phyloP scores from a whole-genome alignment of 495 filamentous ascomycete species.

The Penicillium manginii region DNA sequence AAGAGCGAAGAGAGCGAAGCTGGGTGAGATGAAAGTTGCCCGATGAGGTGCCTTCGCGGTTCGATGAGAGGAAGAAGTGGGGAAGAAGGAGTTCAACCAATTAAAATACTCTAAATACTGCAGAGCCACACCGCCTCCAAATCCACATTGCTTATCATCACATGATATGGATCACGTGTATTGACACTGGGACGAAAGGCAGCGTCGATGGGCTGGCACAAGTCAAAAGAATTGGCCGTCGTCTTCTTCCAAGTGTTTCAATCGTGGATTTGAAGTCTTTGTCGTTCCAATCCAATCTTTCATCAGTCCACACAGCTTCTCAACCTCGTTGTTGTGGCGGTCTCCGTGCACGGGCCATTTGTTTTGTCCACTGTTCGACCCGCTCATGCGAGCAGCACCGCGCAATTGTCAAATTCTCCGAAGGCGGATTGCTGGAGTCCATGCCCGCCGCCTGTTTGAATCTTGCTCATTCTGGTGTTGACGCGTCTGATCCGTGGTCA shows the following conservation, averaged over 20 bases:
- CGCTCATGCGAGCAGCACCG: conserved; percentile 24
- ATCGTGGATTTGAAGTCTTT: not conserved
- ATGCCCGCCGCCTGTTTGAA: not conserved
- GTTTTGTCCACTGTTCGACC: conserved; percentile 31
- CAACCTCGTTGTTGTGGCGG: not conserved
- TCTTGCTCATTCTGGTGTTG: not conserved
- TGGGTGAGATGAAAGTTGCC: not conserved
- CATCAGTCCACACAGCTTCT: too few species aligned
- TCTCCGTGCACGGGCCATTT: conserved; percentile 31
- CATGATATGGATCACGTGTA: not conserved
- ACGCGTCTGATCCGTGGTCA: conserved; percentile 37
- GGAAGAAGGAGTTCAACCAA: too few species aligned
- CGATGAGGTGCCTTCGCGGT: too few species aligned
- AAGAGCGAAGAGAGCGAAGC: not conserved
- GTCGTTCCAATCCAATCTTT: not conserved
- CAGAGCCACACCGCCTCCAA: not conserved
- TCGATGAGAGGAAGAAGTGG: too few species aligned
- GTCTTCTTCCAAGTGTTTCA: too few species aligned
- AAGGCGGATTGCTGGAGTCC: not conserved
- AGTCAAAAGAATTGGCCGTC: not conserved
- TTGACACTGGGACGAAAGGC: not conserved
- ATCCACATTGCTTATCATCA: not conserved
- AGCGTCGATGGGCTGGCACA: conserved; percentile 1
- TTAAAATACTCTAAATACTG: not conserved
- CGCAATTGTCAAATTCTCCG: conserved; percentile 12